phyloP scores from a whole-genome alignment of 2,329 filamentous ascomycete species.

The Chalara sp. region DNA sequence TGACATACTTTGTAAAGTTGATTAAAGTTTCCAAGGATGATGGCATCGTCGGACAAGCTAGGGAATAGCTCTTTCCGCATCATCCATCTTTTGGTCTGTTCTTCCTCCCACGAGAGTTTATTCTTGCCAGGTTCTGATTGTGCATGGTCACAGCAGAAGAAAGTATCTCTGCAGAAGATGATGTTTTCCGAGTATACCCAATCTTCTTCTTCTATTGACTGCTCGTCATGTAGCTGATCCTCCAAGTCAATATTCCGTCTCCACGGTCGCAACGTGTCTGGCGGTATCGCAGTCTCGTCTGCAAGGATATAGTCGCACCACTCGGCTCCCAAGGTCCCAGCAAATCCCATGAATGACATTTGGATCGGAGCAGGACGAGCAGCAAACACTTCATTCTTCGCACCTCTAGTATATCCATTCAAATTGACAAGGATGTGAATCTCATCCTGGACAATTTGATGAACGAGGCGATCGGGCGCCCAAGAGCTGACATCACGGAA shows the following conservation, averaged over 20 bases:
- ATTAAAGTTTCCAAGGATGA: constrained; percentile 97
- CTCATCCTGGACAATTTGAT: constrained; percentile 78
- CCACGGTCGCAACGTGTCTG: constrained; percentile 71
- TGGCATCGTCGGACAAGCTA: constrained; percentile 67
- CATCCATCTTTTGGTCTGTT: constrained; percentile 75
- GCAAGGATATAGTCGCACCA: constrained; percentile 98
- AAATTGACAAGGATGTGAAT: constrained; percentile 95
- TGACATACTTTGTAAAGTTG: constrained; percentile 86
- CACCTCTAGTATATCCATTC: constrained; percentile 95
- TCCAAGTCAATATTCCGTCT: constrained; percentile 68
- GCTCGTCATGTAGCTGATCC: constrained; percentile 62
- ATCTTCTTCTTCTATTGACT: constrained; percentile 52
- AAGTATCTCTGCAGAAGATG: constrained; percentile 88
- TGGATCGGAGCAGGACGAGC: constrained; percentile 91
- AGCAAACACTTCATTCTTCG: constrained; percentile 95
- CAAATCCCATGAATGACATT: constrained; percentile 99
- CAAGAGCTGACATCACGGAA: constrained; percentile 86
- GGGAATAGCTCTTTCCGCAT: constrained; percentile 95
- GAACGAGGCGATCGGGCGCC: constrained; percentile 75
- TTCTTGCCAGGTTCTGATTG: constrained; percentile 77
- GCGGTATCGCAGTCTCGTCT: constrained; percentile 80
- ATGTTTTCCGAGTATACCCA: constrained; percentile 98
- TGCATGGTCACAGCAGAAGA: constrained; percentile 94
- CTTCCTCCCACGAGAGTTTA: constrained; percentile 71
- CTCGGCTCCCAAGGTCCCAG: constrained; percentile 88